Evolutionary conservation across 495 filamentous ascomycete genomes (phyloP), one percentile per base, ranked within the genome.

Genomic region (Hypomontagnella monticulosa): DNA sequence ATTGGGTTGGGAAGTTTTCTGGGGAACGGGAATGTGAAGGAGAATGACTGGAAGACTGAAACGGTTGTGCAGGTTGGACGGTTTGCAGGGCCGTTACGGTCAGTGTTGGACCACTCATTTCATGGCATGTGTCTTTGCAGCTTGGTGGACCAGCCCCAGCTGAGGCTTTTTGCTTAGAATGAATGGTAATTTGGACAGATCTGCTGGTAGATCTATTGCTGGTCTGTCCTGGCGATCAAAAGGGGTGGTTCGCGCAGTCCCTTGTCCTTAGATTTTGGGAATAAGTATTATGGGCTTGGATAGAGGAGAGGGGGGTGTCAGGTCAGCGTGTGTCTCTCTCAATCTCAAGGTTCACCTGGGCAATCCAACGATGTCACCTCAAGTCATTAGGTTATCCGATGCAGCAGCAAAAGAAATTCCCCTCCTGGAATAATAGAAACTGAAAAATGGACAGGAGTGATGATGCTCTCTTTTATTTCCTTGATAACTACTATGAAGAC

Each of bases 81-180:
- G 79, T 72, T 66, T 76, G 68, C 61, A 71, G 46, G 54, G 51
- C 72, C 69, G 76, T 74, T 71, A 75, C 75, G 65, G 77, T 73
- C 71, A 78, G 57, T 40, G 73, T 77, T 51, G 75, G 54, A 27
- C 78, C 78, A 69, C 67, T 77, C 81, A 83, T 83, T 69, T 75
- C 79, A 81, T 80, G 75, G 74, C 79, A 71, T 50, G 71, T 65
- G 55, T 59, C 59, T 60, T 41, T 61, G 56, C 56, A 70, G 55
- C 37, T 48, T 19, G 46, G 66, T 70, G 66, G 66, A 66, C 52
- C 61, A 66, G 61, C 42, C 34, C 57, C 51, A 69, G 61, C 60
- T 55, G 55, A 66, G 60, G 61, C 62, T 27, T 27, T 27, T 27
- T 27, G 23, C 23, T 27, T 44, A 53, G 57, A 57, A 27, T 23